Percentiles rank a stretch among this genome's conserved stretches.
These are phyloP conservation scores for Holtermanniella nyarrowii DNA, from an alignment of 768 basidiomycete species.

Conservation along the genomic window DNA sequence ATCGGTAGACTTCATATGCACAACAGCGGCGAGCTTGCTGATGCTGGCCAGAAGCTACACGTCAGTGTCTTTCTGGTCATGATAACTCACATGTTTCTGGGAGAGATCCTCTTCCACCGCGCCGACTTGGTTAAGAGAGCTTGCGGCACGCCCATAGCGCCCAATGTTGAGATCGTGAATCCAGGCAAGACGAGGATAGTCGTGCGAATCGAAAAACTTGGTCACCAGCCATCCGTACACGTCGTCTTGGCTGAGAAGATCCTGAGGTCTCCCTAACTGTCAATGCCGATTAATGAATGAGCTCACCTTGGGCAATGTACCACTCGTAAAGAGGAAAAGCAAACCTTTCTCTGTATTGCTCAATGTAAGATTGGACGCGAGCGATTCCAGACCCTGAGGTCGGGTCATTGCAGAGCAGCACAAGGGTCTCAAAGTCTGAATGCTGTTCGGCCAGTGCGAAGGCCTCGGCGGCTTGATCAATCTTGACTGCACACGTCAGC, in stretches of 20 bases:
- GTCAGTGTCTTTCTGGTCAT: conserved; percentile 3
- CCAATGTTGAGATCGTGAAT: conserved; percentile 69
- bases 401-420: conserved; percentile 62
- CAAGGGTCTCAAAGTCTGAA: conserved; percentile 74
- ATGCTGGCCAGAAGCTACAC: conserved; percentile 77
- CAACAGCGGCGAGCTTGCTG: conserved; percentile 74
- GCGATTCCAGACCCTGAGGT: conserved; percentile 33
- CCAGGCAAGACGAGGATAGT: conserved; percentile 57
- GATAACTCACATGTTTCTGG: conserved; percentile 60
- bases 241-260: conserved; percentile 68
- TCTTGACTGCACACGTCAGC: conserved; percentile 47
- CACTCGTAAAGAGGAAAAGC: conserved; percentile 81
- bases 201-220: conserved; percentile 56
- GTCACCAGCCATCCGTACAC: conserved; percentile 57
- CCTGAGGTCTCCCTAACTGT: conserved; percentile 59
- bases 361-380: conserved; percentile 56
- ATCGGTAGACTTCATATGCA: conserved; percentile 48
- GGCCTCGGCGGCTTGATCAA: conserved; percentile 58
- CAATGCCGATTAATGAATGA: conserved; percentile 1
- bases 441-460: conserved; percentile 78
- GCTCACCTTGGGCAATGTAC: conserved; percentile 79
- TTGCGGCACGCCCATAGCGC: conserved; percentile 56
- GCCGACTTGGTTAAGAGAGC: conserved; percentile 56
- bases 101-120: conserved; percentile 51
- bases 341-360: conserved; percentile 69